These are phyloP conservation scores for Fusarium robinianum DNA, from an alignment of 2,329 filamentous ascomycete species.

Conservation along the genomic window DNA sequence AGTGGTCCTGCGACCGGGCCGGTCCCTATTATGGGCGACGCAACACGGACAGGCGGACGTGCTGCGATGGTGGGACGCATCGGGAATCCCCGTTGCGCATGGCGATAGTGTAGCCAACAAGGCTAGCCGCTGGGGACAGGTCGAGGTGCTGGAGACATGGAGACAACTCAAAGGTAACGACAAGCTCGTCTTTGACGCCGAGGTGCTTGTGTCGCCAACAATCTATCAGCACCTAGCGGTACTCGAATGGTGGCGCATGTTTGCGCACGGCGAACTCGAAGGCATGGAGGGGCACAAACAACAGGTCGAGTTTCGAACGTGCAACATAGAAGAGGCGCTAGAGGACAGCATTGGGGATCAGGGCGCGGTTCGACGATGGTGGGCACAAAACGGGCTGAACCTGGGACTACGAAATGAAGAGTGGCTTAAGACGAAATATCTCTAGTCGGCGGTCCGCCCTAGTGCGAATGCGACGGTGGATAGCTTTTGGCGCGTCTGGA, in stretches of 20 bases:
- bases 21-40: constrained; percentile 80
- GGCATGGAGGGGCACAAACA: constrained; percentile 61
- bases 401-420: constrained; percentile 81
- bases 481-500: not conserved
- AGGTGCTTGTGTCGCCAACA: constrained; percentile 84
- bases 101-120: constrained; percentile 83
- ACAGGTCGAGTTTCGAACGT: constrained; percentile 89
- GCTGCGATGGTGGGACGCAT: constrained; percentile 86
- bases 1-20: constrained; percentile 75
- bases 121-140: constrained; percentile 82
- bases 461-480: no score
- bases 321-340: constrained; percentile 91
- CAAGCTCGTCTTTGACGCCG: constrained; percentile 75
- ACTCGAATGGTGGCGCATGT: constrained; percentile 89
- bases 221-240: constrained; percentile 84
- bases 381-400: constrained; percentile 82
- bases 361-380: constrained; percentile 79
- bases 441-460: constrained; percentile 54
- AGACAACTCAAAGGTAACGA: constrained; percentile 67
- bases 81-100: constrained; percentile 77
- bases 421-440: constrained; percentile 82
- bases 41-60: constrained; percentile 79
- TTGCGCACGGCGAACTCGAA: constrained; percentile 59
- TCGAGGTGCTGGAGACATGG: constrained; percentile 84
- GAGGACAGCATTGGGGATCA: constrained; percentile 83